A percentile compares a stretch with the other conserved stretches of the same genome.
phyloP scores from a whole-genome alignment of 257 asterid species.

The Datura wrightii region DNA sequence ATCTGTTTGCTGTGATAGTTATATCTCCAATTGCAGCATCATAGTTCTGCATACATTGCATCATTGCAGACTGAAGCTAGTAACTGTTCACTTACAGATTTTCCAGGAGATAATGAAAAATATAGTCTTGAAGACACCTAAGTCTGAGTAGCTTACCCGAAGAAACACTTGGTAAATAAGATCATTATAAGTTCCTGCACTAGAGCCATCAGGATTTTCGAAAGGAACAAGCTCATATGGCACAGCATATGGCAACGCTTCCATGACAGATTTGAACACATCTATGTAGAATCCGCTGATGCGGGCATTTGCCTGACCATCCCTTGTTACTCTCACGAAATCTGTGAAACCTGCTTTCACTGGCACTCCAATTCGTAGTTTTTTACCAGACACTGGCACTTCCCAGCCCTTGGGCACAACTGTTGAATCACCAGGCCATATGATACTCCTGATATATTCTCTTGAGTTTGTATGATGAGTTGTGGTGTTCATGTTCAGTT shows the following conservation, averaged over 20 bases:
- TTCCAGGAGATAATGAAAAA: neutral
- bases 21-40: slow-evolving; percentile 29
- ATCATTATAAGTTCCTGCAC: slow-evolving; percentile 51
- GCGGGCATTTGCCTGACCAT: slow-evolving; percentile 40
- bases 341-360: slow-evolving; percentile 38
- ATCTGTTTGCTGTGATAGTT: slow-evolving; percentile 18
- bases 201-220: slow-evolving; percentile 40
- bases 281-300: slow-evolving; percentile 47
- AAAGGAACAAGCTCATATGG: slow-evolving; percentile 44
- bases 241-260: slow-evolving; percentile 46
- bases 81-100: neutral
- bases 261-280: slow-evolving; percentile 46
- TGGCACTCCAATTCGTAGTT: slow-evolving; percentile 55
- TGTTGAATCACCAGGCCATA: slow-evolving; percentile 59
- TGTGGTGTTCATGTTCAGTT: slow-evolving; percentile 1
- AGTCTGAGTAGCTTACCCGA: slow-evolving; percentile 7
- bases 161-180: slow-evolving; percentile 52
- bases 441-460: slow-evolving; percentile 34
- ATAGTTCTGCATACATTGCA: slow-evolving; percentile 26
- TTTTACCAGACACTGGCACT: slow-evolving; percentile 48
- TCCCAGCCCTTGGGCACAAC: slow-evolving; percentile 57
- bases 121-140: neutral
- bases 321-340: slow-evolving; percentile 44
- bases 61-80: slow-evolving; percentile 13
- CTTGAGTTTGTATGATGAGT: slow-evolving; percentile 30